phyloP scores from a whole-genome alignment of 140 eudicot genomes.

The Ambrosia hybrid region DNA sequence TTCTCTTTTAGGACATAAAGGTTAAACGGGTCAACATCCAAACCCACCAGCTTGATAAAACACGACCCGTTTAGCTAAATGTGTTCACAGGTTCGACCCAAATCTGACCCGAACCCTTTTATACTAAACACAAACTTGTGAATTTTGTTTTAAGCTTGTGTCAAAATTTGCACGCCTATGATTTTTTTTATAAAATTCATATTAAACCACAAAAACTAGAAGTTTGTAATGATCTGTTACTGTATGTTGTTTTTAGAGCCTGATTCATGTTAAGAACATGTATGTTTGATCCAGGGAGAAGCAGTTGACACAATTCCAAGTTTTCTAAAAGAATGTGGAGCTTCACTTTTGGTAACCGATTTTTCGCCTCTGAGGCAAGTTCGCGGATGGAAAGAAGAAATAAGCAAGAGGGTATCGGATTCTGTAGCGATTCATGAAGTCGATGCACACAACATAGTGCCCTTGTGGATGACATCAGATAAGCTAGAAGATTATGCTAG shows the following conservation, averaged over 20 bases:
- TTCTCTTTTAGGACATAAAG: too few relatives aligned
- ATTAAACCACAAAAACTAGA: too few relatives aligned
- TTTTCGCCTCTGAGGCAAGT: conserved; percentile 88
- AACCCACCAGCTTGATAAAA: too few relatives aligned
- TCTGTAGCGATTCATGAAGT: conserved; percentile 89
- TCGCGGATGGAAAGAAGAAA: conserved; percentile 73
- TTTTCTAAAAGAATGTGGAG: conserved; percentile 73
- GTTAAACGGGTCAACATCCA: too few relatives aligned
- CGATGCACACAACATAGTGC: conserved; percentile 95
- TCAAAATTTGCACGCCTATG: too few relatives aligned
- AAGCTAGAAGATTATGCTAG: conserved; percentile 83
- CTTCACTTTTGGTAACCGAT: conserved; percentile 91
- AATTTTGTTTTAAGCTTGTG: too few relatives aligned
- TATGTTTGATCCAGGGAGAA: conserved; percentile 63
- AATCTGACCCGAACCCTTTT: too few relatives aligned
- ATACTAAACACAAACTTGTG: too few relatives aligned
- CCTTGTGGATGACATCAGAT: conserved; percentile 79
- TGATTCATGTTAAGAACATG: not conserved
- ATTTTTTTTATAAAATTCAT: too few relatives aligned
- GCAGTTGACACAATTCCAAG: conserved; percentile 84
- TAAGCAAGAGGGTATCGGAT: conserved; percentile 53
- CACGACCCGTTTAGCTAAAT: too few relatives aligned
- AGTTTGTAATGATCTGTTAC: not conserved
- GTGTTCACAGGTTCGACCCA: too few relatives aligned
- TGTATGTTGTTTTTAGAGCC: not conserved